Percentiles rank a stretch among this genome's conserved stretches.
phyloP scores from a whole-genome alignment of 2,329 filamentous ascomycete genomes.

The Arthrobotrys sinensis region DNA sequence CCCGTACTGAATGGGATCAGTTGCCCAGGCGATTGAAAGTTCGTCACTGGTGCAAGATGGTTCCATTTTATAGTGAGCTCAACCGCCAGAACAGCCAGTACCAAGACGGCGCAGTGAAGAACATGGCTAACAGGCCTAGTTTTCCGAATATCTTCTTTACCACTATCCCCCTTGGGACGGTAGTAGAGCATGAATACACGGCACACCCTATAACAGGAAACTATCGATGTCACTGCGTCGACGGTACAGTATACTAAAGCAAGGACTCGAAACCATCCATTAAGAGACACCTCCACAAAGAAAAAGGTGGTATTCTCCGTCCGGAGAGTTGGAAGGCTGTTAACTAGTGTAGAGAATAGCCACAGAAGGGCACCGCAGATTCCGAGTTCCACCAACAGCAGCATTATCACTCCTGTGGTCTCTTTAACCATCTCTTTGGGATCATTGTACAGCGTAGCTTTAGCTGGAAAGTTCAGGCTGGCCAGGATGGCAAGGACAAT shows the following conservation, averaged over 20 bases:
- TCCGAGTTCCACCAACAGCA: slow-evolving; percentile 32
- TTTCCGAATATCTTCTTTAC: not conserved
- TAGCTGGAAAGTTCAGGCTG: slow-evolving; percentile 28
- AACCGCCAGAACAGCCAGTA: slow-evolving; percentile 21
- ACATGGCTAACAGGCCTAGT: not conserved
- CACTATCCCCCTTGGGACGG: not conserved
- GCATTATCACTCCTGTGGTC: slow-evolving; percentile 7
- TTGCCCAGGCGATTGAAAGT: slow-evolving; percentile 37
- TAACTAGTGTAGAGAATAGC: slow-evolving; percentile 27
- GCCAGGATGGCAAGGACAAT: slow-evolving; percentile 26
- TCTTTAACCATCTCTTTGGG: slow-evolving; percentile 2
- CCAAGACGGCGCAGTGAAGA: slow-evolving; percentile 9
- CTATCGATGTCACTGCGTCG: slow-evolving; percentile 18
- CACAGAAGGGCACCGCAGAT: slow-evolving; percentile 26
- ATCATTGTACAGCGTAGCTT: slow-evolving; percentile 1
- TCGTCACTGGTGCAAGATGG: slow-evolving; percentile 25
- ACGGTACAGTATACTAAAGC: slow-evolving; percentile 27
- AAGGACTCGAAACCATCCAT: slow-evolving; percentile 33
- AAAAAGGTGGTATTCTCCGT: slow-evolving; percentile 35
- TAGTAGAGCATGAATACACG: slow-evolving; percentile 7
- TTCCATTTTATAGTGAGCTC: slow-evolving; percentile 42
- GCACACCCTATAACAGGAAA: slow-evolving; percentile 1
- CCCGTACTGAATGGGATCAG: slow-evolving; percentile 31
- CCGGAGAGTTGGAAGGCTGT: slow-evolving; percentile 26
- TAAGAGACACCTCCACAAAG: slow-evolving; percentile 18